Conservation (phyloP, 1,139 yeast genomes). For the Blastobotrys malaysiensis region DNA sequence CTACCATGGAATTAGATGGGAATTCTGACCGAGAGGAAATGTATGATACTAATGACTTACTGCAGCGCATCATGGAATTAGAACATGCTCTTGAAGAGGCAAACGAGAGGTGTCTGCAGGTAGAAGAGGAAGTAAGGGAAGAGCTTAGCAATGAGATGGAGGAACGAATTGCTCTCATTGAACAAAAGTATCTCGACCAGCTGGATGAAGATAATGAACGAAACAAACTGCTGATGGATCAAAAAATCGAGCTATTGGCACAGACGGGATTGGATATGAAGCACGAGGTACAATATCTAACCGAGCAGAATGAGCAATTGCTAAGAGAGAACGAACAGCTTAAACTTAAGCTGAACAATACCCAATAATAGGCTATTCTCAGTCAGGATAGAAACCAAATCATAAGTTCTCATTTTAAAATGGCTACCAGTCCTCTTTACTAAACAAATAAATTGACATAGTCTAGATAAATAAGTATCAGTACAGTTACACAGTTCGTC, state of each 20-base stretch:
- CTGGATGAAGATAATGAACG: conserved; percentile 26
- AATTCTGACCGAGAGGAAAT: conserved; percentile 4
- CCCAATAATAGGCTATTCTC: neutral
- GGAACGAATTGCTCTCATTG: conserved; percentile 27
- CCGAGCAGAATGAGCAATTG: conserved; percentile 14
- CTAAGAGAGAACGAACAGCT: conserved; percentile 11
- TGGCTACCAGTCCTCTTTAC: neutral
- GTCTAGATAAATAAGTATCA: neutral
- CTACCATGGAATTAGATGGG: conserved; percentile 12
- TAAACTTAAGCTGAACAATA: neutral
- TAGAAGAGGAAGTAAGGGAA: conserved; percentile 32
- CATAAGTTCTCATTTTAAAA: too few relatives aligned
- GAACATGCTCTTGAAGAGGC: conserved; percentile 23
- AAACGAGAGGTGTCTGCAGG: conserved; percentile 20
- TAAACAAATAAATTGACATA: neutral
- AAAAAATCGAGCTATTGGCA: conserved; percentile 21
- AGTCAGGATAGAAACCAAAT: neutral
- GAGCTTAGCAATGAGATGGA: conserved; percentile 35
- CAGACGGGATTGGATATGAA: neutral
- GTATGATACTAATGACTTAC: conserved; percentile 4
- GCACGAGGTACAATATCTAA: neutral
- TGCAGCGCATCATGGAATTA: conserved; percentile 20
- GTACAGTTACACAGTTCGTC: conserved; percentile 57
- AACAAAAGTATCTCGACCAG: conserved; percentile 22
- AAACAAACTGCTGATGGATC: conserved; percentile 22